Evolutionary conservation across 208 protist genomes (phyloP).

Genomic region (Trypanosoma lewisi): DNA sequence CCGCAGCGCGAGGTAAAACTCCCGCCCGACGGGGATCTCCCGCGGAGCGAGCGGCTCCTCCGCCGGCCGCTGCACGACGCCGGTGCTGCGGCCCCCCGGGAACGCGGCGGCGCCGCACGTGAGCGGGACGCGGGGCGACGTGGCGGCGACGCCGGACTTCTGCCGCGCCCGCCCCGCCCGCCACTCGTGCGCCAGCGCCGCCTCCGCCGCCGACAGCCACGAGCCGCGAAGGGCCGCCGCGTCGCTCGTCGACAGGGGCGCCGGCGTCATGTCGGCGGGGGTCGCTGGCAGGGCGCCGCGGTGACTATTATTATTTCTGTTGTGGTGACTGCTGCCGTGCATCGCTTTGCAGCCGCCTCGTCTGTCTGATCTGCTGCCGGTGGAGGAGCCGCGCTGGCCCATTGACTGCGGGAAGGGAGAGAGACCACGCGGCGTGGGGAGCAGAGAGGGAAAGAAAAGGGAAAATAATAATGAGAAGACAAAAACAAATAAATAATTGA

Average conservation of each 20-base stretch:
- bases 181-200: constrained; percentile 25
- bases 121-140: constrained; percentile 21
- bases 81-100: constrained; percentile 35
- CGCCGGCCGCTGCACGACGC: constrained; percentile 34
- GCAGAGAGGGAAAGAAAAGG: constrained; percentile 28
- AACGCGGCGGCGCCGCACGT: constrained; percentile 30
- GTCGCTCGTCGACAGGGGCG: background rate
- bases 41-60: no score
- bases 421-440: background rate
- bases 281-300: background rate
- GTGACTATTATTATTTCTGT: no score
- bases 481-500: no score
- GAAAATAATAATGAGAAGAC: constrained; percentile 4
- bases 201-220: constrained; percentile 40
- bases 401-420: constrained; percentile 11
- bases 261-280: background rate
- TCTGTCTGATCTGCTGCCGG: background rate
- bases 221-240: constrained; percentile 6
- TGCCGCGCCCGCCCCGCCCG: constrained; percentile 2
- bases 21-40: constrained; percentile 46
- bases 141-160: background rate
- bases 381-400: constrained; percentile 15
- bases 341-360: background rate
- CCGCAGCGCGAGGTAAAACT: constrained; percentile 53
- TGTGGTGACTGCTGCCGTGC: background rate